A percentile compares a stretch with the other conserved stretches of the same genome.
Conservation (phyloP, 202 grass and related monocot species). For the Carex arenaria region DNA sequence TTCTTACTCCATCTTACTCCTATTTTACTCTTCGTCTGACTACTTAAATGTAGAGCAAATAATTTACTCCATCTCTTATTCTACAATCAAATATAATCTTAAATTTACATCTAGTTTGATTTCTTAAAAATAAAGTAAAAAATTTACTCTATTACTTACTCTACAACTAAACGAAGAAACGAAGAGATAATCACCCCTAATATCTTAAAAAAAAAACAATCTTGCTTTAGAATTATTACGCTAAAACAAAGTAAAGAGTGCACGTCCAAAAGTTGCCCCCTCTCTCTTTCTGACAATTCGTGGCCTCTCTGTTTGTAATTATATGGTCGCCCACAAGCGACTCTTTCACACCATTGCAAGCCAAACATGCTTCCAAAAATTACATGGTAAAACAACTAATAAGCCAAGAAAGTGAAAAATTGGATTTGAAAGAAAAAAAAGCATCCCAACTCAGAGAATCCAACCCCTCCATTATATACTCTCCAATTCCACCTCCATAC, state of each 20-base stretch:
- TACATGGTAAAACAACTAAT: neutral
- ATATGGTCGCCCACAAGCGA: neutral
- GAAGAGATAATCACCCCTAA: no score
- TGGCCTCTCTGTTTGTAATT: conserved; percentile 11
- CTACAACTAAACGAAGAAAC: no score
- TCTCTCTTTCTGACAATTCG: neutral
- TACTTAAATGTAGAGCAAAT: no score
- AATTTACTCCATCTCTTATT: no score
- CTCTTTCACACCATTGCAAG: conserved; percentile 4
- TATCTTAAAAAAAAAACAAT: no score
- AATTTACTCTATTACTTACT: no score
- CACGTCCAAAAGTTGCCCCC: neutral
- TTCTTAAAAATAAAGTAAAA: no score
- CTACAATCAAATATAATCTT: no score
- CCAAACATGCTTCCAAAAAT: neutral
- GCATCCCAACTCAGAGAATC: neutral
- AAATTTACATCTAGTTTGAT: no score
- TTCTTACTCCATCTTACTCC: no score
- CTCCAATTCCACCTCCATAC: conserved; percentile 23
- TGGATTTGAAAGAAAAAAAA: neutral
- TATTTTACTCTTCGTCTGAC: no score
- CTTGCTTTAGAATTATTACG: neutral
- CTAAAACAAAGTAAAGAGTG: neutral
- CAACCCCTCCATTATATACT: conserved; percentile 23
- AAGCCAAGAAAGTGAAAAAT: conserved; percentile 12